These are phyloP conservation scores for Russula sp. DNA, from an alignment of 768 basidiomycete species.

Conservation along the genomic window DNA sequence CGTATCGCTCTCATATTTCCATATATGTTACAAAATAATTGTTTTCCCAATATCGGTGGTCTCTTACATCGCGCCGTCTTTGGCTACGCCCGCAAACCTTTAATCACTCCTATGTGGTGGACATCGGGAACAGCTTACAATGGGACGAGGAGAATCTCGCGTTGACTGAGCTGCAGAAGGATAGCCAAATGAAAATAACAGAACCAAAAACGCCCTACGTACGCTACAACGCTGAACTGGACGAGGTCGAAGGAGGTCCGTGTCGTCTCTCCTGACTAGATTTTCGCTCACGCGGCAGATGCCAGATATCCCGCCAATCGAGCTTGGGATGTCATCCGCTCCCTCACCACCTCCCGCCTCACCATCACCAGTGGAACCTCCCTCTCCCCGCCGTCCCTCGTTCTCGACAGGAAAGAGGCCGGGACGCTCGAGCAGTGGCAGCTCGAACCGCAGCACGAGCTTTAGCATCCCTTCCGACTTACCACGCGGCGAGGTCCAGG, in stretches of 20 bases:
- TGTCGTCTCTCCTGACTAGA: conserved; percentile 21
- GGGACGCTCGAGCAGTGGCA: conserved; percentile 52
- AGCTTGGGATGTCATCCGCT: conserved; percentile 40
- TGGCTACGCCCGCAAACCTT: background rate
- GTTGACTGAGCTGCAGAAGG: conserved; percentile 87
- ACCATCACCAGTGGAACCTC: conserved; percentile 22
- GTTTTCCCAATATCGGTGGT: background rate
- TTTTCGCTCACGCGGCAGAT: background rate
- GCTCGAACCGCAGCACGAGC: conserved; percentile 67
- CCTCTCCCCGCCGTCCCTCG: conserved; percentile 69
- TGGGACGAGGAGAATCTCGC: conserved; percentile 97
- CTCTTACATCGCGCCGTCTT: background rate
- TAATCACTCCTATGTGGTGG: background rate
- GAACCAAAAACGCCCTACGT: conserved; percentile 98
- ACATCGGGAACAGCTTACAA: conserved; percentile 52
- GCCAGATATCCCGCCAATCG: conserved; percentile 76
- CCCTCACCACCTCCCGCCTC: conserved; percentile 14
- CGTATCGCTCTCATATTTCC: background rate
- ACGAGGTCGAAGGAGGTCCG: conserved; percentile 74
- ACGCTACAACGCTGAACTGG: conserved; percentile 81
- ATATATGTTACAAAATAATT: background rate
- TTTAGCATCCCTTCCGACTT: conserved; percentile 46
- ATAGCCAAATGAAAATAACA: conserved; percentile 96
- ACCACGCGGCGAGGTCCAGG: conserved; percentile 50
- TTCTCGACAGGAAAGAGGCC: conserved; percentile 54